Base-by-base conservation (phyloP, 768 basidiomycete species). In the Pholiota microspora region DNA sequence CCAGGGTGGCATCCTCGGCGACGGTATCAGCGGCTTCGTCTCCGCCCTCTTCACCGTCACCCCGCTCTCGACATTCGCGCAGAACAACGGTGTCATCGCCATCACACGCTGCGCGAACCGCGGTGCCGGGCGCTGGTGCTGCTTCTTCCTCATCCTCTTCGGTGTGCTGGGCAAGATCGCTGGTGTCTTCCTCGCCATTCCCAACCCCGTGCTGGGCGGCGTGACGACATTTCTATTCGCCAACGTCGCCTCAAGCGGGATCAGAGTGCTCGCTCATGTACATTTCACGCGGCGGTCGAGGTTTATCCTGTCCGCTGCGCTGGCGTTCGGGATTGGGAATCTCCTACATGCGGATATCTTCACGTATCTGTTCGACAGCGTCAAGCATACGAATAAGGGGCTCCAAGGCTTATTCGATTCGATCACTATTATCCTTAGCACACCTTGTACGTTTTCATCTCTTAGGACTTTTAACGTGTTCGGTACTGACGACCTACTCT, bases 221-320 rank as follows among this genome's bases (percentile, higher is more conserved):
- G 89, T 93, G 2, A 94, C 90, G 9, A 92, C 91, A 2, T 93
- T 93, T 77, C 76, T 93, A 8, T 93, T 94, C 64, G 86, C 88
- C 0, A 84, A 77, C 35, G 90, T 93, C 25, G 77, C 80, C 13
- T 79, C 81, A 6, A 88, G 86, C 0, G 90, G 92, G 28, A 49
- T 88, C 25, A 81, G 87, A 21, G 88, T 93, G 2, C 74, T 94
- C 25, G 75, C 82, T 2, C 80, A 80, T 59, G 71, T 79, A 28
- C 61, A 67, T 13, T 90, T 85, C 64, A 81, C 80, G 16, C 77
- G 89, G 1, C 72, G 85, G 7, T 85, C 88, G 51, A 76, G 86
- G 21, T 88, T 88, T 68, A 74, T 91, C 12, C 80, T 91, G 24
- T 83, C 83, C 4, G 85, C 85, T 0, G 85, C 87, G 1, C 64